phyloP scores from a whole-genome alignment of 371 early-diverging fungal genomes.

The Entomophthora muscae region DNA sequence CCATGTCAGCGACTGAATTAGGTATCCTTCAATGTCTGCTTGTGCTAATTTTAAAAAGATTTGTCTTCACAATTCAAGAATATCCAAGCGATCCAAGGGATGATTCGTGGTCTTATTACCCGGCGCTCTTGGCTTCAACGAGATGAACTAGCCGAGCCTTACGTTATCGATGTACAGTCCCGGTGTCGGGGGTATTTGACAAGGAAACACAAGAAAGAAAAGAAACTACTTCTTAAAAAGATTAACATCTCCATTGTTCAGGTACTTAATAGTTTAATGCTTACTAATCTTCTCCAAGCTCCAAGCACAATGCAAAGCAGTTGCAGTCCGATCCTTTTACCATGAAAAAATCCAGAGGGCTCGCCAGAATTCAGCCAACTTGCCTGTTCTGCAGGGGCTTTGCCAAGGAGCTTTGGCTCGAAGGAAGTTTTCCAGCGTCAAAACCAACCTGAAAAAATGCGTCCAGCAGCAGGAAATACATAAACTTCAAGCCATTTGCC shows the following conservation, averaged over 20 bases:
- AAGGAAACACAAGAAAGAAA: background rate
- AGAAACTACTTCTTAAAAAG: background rate
- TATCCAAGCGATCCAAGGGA: constrained; percentile 27
- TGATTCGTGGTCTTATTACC: constrained; percentile 31
- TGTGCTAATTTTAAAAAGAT: background rate
- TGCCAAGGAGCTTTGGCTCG: constrained; percentile 1
- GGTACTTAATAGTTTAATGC: background rate
- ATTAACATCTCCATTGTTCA: background rate
- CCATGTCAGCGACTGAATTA: constrained; percentile 1
- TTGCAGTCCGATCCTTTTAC: background rate
- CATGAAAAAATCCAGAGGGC: background rate
- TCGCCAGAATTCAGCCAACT: background rate
- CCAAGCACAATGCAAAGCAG: constrained; percentile 3
- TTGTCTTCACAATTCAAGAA: background rate
- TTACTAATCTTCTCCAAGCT: background rate
- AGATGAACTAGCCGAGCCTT: constrained; percentile 12
- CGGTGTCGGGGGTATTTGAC: constrained; percentile 1
- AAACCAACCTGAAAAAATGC: too few relatives aligned
- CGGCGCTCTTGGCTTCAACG: constrained; percentile 25
- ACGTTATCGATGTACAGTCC: background rate
- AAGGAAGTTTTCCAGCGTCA: background rate
- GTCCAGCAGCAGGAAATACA: too few relatives aligned
- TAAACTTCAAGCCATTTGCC: too few relatives aligned
- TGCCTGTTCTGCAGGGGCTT: background rate
- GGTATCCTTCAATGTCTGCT: background rate